These are phyloP conservation scores for Xanthoparmelia taractica DNA, from an alignment of 495 filamentous ascomycete species.

Conservation along the genomic window DNA sequence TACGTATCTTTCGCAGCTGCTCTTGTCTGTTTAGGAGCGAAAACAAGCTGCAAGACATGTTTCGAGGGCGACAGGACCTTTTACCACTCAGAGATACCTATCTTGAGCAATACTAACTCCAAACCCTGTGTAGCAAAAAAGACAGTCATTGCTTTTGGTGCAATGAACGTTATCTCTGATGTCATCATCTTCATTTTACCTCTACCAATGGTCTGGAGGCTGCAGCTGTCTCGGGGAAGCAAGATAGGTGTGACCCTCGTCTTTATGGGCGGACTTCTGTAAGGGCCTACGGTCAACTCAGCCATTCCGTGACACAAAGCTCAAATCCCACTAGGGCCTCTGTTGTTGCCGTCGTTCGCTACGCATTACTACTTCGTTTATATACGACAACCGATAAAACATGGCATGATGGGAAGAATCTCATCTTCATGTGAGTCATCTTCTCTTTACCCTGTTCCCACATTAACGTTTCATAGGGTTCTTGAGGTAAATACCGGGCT, in stretches of 20 bases:
- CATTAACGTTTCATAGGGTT: constrained; percentile 17
- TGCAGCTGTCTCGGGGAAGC: constrained; percentile 34
- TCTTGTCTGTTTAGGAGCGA: too few species aligned
- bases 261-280: constrained; percentile 34
- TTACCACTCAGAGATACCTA: too few species aligned
- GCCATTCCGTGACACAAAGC: neutral
- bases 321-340: neutral
- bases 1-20: too few species aligned
- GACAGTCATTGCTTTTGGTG: too few species aligned
- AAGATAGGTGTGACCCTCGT: constrained; percentile 38
- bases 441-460: neutral
- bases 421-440: neutral
- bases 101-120: too few species aligned
- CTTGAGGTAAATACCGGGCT: constrained; percentile 39
- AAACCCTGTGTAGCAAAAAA: constrained; percentile 19
- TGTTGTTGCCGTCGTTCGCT: neutral
- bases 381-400: constrained; percentile 19
- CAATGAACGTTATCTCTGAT: too few species aligned
- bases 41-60: too few species aligned
- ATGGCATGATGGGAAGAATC: constrained; percentile 20
- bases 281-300: neutral
- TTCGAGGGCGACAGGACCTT: too few species aligned
- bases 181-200: constrained; percentile 35
- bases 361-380: neutral
- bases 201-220: constrained; percentile 33